Evolutionary conservation across 768 basidiomycete species (phyloP).

Genomic region (Mycena filopes): DNA sequence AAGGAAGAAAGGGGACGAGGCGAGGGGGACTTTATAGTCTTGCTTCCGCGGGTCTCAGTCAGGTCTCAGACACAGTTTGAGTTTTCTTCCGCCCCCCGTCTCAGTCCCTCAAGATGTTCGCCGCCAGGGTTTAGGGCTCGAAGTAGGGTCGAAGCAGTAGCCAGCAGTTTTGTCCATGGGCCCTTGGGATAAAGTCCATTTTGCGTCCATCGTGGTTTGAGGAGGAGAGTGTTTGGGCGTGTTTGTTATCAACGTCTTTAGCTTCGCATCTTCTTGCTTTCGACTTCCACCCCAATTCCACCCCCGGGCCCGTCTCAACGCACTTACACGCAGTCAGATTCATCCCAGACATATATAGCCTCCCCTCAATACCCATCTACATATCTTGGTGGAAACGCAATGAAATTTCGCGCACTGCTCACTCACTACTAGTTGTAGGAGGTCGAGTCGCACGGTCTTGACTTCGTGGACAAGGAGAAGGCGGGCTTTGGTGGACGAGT

Average conservation of each 20-base stretch:
- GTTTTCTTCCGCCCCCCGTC: background rate
- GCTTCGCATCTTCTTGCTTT: too few species aligned
- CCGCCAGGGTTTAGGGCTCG: background rate
- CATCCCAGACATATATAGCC: too few species aligned
- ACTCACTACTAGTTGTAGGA: too few species aligned
- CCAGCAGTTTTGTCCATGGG: too few species aligned
- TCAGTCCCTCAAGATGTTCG: background rate
- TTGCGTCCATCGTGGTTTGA: background rate
- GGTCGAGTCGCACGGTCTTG: constrained; percentile 65
- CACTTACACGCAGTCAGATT: too few species aligned
- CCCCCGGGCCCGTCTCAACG: too few species aligned
- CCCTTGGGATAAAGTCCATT: background rate
- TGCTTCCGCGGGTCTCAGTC: constrained; percentile 6
- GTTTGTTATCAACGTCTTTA: background rate
- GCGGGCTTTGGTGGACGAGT: too few species aligned
- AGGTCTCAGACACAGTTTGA: constrained; percentile 4
- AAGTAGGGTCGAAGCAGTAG: too few species aligned
- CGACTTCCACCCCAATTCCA: too few species aligned
- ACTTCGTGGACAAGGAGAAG: constrained; percentile 55
- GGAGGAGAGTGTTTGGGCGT: background rate
- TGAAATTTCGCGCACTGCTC: too few species aligned
- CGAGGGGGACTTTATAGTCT: background rate
- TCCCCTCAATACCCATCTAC: too few species aligned
- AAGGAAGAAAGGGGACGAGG: background rate
- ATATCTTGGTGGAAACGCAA: too few species aligned